Evolutionary conservation across 108 stramenopile species (phyloP), one percentile per base, ranked within the genome.

Genomic region (Nannochloropsis salina): DNA sequence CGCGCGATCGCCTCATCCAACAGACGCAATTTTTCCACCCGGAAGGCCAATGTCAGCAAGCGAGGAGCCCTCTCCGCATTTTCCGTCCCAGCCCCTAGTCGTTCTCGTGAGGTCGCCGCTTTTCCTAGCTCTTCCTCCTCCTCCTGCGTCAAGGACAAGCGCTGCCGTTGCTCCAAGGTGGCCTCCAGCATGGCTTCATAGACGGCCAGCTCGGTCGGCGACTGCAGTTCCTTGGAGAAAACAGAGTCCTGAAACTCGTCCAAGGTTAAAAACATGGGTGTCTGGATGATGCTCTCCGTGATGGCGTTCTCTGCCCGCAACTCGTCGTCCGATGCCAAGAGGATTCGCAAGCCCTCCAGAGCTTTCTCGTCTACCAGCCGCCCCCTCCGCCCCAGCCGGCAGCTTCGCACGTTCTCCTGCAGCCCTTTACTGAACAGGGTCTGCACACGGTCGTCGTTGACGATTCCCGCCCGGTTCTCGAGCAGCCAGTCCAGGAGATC

Each of bases 211-310:
- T 74, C 61, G 20, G 61, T 74, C 61, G 61, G 61, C 15, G 20
- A n/a, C n/a, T 74, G 61, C 61, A 74, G 6, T 74, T 74, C 61
- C 61, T n/a, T 74, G 4, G 15, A n/a, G 8, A 74, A 74, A 4
- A 74, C 61, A 3, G 61, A 74, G 61, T 74, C 61, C 61, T 74
- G 61, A 74, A 74, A 74, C n/a, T 74, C 61, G 6, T 74, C 61
- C 61, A 74, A n/a, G 3, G 61, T 74, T 2, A 74, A 2, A 8
- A 74, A 74, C 61, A 74, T 74, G 15, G 61, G 61, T 2, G 61
- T 74, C 8, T 74, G 61, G 3, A 74, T 74, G 6, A 74, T 74
- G n/a, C 61, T 74, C 61, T 74, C 61, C 61, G 61, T 74, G n/a
- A 74, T 74, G 20, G 61, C 61, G 8, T 74, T 74, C 8, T 74